phyloP scores from a whole-genome alignment of 2,329 filamentous ascomycete genomes.

The Zymoseptoria ardabiliae region DNA sequence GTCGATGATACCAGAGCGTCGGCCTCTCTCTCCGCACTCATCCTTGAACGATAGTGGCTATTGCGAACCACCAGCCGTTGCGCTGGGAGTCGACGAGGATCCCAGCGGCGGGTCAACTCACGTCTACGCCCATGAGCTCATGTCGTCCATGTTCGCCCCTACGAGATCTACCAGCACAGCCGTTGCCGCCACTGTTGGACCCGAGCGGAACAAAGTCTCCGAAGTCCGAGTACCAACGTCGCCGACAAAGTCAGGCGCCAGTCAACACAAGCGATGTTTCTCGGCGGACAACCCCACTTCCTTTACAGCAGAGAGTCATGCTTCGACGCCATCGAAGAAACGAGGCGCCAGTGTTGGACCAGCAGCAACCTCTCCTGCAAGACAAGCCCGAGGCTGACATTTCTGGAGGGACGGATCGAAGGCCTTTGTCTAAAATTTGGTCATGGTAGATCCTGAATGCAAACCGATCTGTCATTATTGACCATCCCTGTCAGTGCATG shows the following conservation, averaged over 20 bases:
- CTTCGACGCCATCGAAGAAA: constrained; percentile 5
- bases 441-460: neutral
- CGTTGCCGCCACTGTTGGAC: neutral
- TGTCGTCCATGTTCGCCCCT: constrained; percentile 8
- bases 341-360: constrained; percentile 19
- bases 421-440: neutral
- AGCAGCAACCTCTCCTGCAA: neutral
- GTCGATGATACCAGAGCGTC: constrained; percentile 23
- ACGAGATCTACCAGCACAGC: neutral
- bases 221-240: constrained; percentile 10
- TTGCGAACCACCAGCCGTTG: constrained; percentile 17
- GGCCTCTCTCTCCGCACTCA: constrained; percentile 13
- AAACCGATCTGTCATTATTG: neutral
- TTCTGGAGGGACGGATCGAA: constrained; percentile 6
- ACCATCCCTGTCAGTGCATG: neutral
- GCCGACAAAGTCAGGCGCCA: constrained; percentile 10
- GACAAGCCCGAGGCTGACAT: constrained; percentile 1
- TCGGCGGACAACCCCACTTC: constrained; percentile 23
- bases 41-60: constrained; percentile 24
- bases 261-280: constrained; percentile 20
- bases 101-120: constrained; percentile 12
- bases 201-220: constrained; percentile 11
- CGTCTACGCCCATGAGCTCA: constrained; percentile 20
- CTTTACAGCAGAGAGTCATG: constrained; percentile 14
- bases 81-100: constrained; percentile 5